Conservation (phyloP, 305 asterid species). For the Plantago coronopus region DNA sequence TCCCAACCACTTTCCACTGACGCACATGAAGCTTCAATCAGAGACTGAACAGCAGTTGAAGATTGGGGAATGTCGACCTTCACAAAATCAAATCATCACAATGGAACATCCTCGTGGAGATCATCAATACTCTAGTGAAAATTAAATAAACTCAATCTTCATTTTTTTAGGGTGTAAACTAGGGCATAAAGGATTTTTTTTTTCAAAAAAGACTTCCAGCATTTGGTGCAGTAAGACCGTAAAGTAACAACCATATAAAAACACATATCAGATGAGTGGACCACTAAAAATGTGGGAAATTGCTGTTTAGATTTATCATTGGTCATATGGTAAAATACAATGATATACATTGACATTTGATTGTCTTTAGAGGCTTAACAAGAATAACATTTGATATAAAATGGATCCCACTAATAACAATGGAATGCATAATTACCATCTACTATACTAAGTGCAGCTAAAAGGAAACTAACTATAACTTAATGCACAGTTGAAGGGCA, state of each 20-base stretch:
- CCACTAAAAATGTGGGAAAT: no score
- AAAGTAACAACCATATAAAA: no score
- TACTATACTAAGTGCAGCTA: not conserved
- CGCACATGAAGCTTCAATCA: slow-evolving; percentile 81
- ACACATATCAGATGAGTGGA: no score
- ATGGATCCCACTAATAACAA: slow-evolving; percentile 15
- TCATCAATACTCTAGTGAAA: slow-evolving; percentile 7
- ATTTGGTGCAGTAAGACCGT: no score
- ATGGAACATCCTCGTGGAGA: slow-evolving; percentile 9
- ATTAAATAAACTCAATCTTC: slow-evolving; percentile 4
- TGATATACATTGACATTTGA: no score
- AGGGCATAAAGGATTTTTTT: no score
- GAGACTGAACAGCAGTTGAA: slow-evolving; percentile 75
- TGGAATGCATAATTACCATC: not conserved
- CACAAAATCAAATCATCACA: slow-evolving; percentile 29
- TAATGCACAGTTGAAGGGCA: slow-evolving; percentile 10
- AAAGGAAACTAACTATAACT: not conserved
- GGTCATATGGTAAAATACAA: not conserved
- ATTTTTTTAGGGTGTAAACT: no score
- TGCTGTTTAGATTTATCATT: not conserved
- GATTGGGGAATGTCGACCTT: slow-evolving; percentile 80
- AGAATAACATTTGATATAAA: slow-evolving; percentile 1
- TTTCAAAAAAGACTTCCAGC: no score
- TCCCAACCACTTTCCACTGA: slow-evolving; percentile 84
- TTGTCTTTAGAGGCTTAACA: no score